Percentiles rank a stretch among this genome's conserved stretches.
phyloP scores from a whole-genome alignment of 1,284 basidiomycete species.

The Tranzscheliella williamsii region DNA sequence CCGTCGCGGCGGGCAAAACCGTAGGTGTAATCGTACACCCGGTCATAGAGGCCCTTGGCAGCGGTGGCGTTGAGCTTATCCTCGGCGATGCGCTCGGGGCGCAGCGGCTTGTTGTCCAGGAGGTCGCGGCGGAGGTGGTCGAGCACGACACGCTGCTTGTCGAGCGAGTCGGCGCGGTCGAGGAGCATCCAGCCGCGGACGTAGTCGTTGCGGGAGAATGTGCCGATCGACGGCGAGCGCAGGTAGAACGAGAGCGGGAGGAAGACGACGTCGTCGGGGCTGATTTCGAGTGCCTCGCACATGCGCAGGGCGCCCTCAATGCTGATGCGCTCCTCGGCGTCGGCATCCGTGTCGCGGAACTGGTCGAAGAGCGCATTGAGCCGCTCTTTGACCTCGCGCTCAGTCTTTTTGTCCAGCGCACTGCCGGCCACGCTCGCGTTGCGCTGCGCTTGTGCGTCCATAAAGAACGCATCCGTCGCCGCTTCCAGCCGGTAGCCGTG shows the following conservation, averaged over 20 bases:
- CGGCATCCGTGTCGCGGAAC: conserved; percentile 58
- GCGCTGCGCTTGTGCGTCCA: conserved; percentile 49
- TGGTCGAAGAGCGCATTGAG: conserved; percentile 72
- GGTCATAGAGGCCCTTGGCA: conserved; percentile 67
- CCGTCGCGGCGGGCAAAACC: conserved; percentile 79
- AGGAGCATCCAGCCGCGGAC: conserved; percentile 55
- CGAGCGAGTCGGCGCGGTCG: conserved; percentile 37
- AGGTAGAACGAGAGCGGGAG: conserved; percentile 59
- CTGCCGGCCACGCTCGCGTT: conserved; percentile 5
- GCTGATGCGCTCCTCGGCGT: conserved; percentile 31
- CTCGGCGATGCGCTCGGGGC: conserved; percentile 27
- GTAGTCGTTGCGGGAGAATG: conserved; percentile 45
- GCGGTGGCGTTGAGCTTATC: conserved; percentile 21
- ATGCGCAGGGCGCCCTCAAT: conserved; percentile 54
- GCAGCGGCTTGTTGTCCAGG: conserved; percentile 32
- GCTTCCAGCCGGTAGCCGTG: conserved; percentile 71
- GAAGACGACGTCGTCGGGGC: conserved; percentile 53
- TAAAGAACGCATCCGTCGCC: conserved; percentile 77
- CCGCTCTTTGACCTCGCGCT: conserved; percentile 57
- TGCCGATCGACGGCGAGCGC: conserved; percentile 46
- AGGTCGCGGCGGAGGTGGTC: conserved; percentile 43
- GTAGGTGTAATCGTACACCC: conserved; percentile 87
- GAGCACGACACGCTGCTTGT: conserved; percentile 45
- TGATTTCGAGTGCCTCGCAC: conserved; percentile 48
- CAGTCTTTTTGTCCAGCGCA: conserved; percentile 30